Base-by-base conservation (phyloP, 352 stramenopile genomes). In the Phytopythium delawarense region DNA sequence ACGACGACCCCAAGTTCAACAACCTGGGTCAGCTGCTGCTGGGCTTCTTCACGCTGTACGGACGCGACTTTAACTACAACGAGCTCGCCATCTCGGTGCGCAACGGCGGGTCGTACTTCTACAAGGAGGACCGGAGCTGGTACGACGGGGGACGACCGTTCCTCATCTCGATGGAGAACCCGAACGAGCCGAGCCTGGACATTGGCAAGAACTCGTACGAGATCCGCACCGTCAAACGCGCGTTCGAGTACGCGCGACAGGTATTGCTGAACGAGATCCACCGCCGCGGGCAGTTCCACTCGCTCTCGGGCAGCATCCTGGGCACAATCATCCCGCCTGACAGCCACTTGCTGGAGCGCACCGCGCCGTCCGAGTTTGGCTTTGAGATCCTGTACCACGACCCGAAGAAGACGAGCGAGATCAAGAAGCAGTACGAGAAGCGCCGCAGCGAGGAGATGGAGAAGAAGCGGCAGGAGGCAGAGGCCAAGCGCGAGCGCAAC, bases 21-120 rank as follows among this genome's bases (percentile, higher is more conserved):
- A 98, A 98, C 67, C 82, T 99, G 23, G 96, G 95, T 0, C 80
- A 88, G 16, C 65, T 98, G 39, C 72, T 99, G 20, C 30, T 99
- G 7, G 94, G 96, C 21, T 99, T 98, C 73, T 96, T 98, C 53
- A 96, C 97, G 61, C 77, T 98, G 15, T 98, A 98, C 53, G 92
- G 92, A 30, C 71, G 86, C 13, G 87, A 98, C 42, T 97, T 98
- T 44, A 98, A 98, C 74, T 98, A 97, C 74, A 67, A 86, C 1
- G 89, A 96, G 2, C 80, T 97, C 0, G 94, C 73, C 0, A 96
- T 98, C 66, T 98, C 88, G 2, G 87, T 99, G 8, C 88, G 89
- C 20, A 86, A 96, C 60, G 94, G 96, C 62, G 96, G 96, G 4
- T 79, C 82, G 34, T 98, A 97, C 64, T 98, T 98, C 72, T 82